phyloP scores from a whole-genome alignment of 495 filamentous ascomycete genomes.

The Entonaema liquescens region DNA sequence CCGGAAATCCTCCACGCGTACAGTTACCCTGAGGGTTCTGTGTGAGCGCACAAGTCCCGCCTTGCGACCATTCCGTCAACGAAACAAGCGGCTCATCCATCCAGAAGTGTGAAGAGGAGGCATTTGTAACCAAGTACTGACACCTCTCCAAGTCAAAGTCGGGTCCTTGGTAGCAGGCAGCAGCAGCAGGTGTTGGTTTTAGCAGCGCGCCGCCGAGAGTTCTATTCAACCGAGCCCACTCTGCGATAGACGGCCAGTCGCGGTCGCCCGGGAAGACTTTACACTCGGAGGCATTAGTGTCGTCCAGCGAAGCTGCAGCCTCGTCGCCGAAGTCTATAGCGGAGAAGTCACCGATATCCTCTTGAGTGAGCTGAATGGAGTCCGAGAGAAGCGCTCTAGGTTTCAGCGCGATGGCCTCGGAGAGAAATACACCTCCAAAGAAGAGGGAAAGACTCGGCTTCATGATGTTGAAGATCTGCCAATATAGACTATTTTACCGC shows the following conservation, averaged over 20 bases:
- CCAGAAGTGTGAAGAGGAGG: slow-evolving; percentile 44
- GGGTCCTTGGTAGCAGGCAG: slow-evolving; percentile 61
- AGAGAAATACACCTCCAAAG: slow-evolving; percentile 45
- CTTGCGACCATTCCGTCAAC: slow-evolving; percentile 50
- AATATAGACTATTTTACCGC: background rate
- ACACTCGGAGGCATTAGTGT: slow-evolving; percentile 45
- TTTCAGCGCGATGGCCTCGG: slow-evolving; percentile 1
- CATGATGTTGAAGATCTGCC: slow-evolving; percentile 52
- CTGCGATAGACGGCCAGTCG: slow-evolving; percentile 54
- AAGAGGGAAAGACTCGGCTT: slow-evolving; percentile 74
- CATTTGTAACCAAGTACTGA: slow-evolving; percentile 42
- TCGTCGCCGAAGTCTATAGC: slow-evolving; percentile 50
- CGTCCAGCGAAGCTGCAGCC: background rate
- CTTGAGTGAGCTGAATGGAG: slow-evolving; percentile 41
- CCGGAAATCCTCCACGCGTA: slow-evolving; percentile 64
- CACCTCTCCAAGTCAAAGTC: slow-evolving; percentile 55
- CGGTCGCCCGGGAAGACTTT: slow-evolving; percentile 62
- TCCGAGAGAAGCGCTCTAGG: slow-evolving; percentile 41
- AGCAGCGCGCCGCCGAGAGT: slow-evolving; percentile 59
- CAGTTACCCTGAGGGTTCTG: slow-evolving; percentile 50
- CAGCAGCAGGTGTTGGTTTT: slow-evolving; percentile 60
- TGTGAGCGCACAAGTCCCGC: slow-evolving; percentile 47
- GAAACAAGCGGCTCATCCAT: slow-evolving; percentile 51
- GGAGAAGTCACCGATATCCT: slow-evolving; percentile 45
- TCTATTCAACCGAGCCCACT: slow-evolving; percentile 58